Conservation (phyloP, 2,329 filamentous ascomycete genomes). For the Diaporthe humulicola region DNA sequence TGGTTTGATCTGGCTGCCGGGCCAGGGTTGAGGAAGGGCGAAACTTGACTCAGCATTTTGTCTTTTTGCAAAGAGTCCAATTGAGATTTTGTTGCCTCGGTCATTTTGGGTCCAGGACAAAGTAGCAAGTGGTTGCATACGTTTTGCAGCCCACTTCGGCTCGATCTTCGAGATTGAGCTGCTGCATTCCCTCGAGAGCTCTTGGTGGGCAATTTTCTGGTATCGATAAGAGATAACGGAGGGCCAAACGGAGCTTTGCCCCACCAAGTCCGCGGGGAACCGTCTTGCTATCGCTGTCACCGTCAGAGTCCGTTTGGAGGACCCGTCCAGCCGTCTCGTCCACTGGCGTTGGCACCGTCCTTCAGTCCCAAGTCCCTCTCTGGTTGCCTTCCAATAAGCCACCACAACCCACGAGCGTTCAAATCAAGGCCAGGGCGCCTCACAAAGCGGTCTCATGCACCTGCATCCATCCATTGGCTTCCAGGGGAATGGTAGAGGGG, state of each 20-base stretch:
- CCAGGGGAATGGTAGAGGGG: background rate
- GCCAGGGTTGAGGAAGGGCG: slow-evolving; percentile 84
- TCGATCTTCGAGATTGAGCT: background rate
- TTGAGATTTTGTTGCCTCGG: background rate
- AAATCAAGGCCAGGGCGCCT: background rate
- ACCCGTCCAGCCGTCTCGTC: background rate
- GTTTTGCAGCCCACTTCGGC: background rate
- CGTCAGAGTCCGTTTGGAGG: background rate
- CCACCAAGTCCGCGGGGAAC: background rate
- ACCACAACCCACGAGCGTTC: background rate
- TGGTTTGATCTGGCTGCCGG: slow-evolving; percentile 71
- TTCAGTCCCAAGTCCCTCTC: no score
- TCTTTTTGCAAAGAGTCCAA: slow-evolving; percentile 36
- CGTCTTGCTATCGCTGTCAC: background rate
- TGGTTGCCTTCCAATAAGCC: background rate
- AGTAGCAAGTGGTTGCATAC: background rate
- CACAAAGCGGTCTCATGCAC: background rate
- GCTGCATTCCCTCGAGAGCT: background rate
- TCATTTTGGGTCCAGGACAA: background rate
- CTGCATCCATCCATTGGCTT: slow-evolving; percentile 8
- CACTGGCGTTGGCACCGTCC: background rate
- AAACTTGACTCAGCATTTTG: slow-evolving; percentile 59
- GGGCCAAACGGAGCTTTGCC: background rate
- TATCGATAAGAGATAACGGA: slow-evolving; percentile 29
- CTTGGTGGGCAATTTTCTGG: slow-evolving; percentile 25